These are phyloP conservation scores for Trypanosoma rangeli DNA, from an alignment of 208 protist species.

Conservation along the genomic window DNA sequence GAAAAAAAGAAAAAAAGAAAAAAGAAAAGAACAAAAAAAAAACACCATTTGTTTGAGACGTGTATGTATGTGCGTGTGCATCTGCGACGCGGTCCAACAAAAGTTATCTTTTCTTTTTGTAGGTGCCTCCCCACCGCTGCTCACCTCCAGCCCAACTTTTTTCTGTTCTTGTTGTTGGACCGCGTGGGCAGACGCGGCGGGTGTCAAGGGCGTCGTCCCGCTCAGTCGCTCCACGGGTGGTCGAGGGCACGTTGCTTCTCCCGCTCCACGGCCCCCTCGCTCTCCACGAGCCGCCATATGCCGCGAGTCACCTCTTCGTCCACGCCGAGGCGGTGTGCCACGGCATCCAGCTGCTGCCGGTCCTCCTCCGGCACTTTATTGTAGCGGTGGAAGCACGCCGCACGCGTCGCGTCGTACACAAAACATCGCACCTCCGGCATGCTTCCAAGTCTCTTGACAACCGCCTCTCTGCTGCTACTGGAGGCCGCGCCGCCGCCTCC, in stretches of 20 bases:
- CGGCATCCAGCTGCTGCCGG: conserved; percentile 37
- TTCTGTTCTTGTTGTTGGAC: neutral
- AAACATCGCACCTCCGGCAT: conserved; percentile 74
- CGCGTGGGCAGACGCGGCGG: neutral
- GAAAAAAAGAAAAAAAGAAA: neutral
- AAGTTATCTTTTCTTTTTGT: too few relatives aligned
- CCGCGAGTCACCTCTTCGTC: conserved; percentile 33
- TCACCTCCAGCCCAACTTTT: too few relatives aligned
- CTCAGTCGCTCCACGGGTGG: conserved; percentile 51
- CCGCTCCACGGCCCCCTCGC: conserved; percentile 55
- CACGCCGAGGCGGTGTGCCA: conserved; percentile 45
- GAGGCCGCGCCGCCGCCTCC: neutral
- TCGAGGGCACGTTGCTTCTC: conserved; percentile 70
- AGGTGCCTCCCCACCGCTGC: too few relatives aligned
- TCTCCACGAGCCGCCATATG: conserved; percentile 69
- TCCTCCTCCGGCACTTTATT: conserved; percentile 45
- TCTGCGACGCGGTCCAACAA: too few relatives aligned
- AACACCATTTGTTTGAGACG: neutral
- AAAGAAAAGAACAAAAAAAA: neutral
- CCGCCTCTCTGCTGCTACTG: neutral
- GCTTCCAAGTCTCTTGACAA: conserved; percentile 36
- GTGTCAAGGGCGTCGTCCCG: neutral
- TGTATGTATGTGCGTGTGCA: neutral
- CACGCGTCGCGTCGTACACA: conserved; percentile 80
- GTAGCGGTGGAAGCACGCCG: conserved; percentile 59